Base-by-base conservation (phyloP, 2,329 filamentous ascomycete genomes). In the Paraphoma sp. region DNA sequence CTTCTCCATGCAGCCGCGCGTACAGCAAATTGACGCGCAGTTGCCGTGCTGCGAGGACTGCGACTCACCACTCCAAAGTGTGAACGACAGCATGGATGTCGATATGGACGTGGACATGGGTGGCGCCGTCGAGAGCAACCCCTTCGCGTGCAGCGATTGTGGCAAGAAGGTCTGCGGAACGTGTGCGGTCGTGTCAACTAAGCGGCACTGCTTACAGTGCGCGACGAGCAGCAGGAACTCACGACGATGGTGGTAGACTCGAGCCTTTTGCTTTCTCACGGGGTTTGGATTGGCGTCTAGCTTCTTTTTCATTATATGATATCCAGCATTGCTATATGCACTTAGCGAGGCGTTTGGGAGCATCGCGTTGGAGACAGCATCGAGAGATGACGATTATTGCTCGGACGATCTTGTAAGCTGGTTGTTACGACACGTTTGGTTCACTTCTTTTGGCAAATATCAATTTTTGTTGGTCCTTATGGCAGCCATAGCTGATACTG, bases 21-120 rank as follows among this genome's bases (percentile, higher is more conserved):
- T 47, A 33, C 14, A 54, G 9, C 60, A 60, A 28, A 2, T 53
- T 7, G 40, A 16, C 1, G 29, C 45, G 23, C 58, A 65, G 7
- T 53, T 57, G 4, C 63, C 69, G 53, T 68, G 69, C 11, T 82
- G 80, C 56, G 79, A 81, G 16, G 80, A 82, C 57, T 82, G 80
- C 66, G 79, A 82, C 49, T 51, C 71, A 7, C 14, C 54, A 4
- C 55, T 82, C 3, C 57, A 63, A 8, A 48, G 55, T 1, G 70
- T 74, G 10, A 44, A 48, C 1, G 71, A 75, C 16, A 70, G 64
- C 0, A 77, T 79, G 75, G 75, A 77, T 29, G 54, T 79, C 59
- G 75, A 77, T 33, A 62, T 78, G 53, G 75, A 78, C 41, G 54
- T 76, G 50, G 78, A 77, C 4, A 61, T 65, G 28, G 58, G 59